Evolutionary conservation across 2,329 filamentous ascomycete species (phyloP).

Genomic region (Calcarisporium arbuscula): DNA sequence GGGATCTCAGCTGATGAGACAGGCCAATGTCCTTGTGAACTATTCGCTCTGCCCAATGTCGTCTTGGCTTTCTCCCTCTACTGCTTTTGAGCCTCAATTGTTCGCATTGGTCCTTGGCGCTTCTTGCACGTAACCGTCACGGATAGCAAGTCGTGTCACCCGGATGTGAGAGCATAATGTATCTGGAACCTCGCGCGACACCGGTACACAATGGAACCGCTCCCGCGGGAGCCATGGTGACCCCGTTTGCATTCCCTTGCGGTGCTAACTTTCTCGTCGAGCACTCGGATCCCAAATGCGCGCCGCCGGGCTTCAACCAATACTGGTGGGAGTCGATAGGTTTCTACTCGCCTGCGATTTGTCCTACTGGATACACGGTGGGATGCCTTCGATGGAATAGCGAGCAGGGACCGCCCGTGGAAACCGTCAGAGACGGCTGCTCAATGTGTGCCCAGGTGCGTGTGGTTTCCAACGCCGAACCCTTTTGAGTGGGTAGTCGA

Average conservation of each 20-base stretch:
- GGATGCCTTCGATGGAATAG: conserved; percentile 7
- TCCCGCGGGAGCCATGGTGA: conserved; percentile 7
- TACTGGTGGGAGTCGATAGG: conserved; percentile 9
- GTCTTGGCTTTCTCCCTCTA: too few species aligned
- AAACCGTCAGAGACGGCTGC: conserved; percentile 7
- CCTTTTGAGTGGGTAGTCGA: too few species aligned
- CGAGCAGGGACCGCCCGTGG: conserved; percentile 6
- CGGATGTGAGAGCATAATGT: too few species aligned
- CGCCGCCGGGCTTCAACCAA: conserved; percentile 3
- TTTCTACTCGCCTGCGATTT: conserved; percentile 7
- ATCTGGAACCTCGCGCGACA: background rate
- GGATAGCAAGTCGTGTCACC: background rate
- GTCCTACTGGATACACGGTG: conserved; percentile 6
- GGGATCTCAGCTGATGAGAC: too few species aligned
- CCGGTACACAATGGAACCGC: conserved; percentile 2
- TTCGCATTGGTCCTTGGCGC: background rate
- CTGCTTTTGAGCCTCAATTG: too few species aligned
- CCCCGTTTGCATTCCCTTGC: conserved; percentile 7
- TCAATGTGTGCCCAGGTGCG: conserved; percentile 7
- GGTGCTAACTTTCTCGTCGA: conserved; percentile 5
- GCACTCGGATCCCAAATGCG: conserved; percentile 5
- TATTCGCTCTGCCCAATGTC: too few species aligned
- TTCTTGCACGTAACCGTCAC: background rate
- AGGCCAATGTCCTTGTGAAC: too few species aligned
- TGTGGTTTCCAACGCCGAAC: background rate